A percentile compares a stretch with the other conserved stretches of the same genome.
Conservation (phyloP, 2,329 filamentous ascomycete genomes). For the Apiospora saccharicola region DNA sequence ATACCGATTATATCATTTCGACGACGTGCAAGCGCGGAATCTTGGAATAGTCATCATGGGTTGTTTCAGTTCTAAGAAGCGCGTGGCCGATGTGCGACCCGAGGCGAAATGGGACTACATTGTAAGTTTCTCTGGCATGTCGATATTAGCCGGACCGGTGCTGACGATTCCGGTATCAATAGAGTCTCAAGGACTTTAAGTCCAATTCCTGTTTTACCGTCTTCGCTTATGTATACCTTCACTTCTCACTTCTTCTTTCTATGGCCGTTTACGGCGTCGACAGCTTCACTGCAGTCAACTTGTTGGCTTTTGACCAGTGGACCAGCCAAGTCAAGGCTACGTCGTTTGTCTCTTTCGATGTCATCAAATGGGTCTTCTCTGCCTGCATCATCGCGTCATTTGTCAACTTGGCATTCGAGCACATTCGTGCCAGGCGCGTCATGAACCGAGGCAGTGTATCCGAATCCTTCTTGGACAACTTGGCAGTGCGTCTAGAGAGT, state of each 20-base stretch:
- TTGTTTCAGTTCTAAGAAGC: conserved; percentile 68
- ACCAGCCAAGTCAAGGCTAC: conserved; percentile 81
- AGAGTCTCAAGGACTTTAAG: conserved; percentile 78
- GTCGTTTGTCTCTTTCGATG: conserved; percentile 70
- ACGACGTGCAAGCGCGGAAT: conserved; percentile 26
- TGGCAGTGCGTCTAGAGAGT: conserved; percentile 86
- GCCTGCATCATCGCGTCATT: conserved; percentile 92
- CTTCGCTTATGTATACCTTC: conserved; percentile 86
- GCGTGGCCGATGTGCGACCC: conserved; percentile 68
- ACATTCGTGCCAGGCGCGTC: conserved; percentile 79
- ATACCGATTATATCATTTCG: conserved; percentile 8
- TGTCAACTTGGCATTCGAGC: conserved; percentile 81
- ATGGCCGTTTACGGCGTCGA: conserved; percentile 88
- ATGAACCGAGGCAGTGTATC: conserved; percentile 87
- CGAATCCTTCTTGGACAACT: conserved; percentile 87
- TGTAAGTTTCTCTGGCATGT: conserved; percentile 57
- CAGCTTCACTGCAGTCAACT: conserved; percentile 90
- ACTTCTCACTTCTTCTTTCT: conserved; percentile 79
- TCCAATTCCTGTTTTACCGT: conserved; percentile 78
- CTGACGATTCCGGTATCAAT: conserved; percentile 24
- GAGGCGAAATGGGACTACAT: conserved; percentile 98
- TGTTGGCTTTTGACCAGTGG: conserved; percentile 90
- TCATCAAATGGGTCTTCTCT: conserved; percentile 95
- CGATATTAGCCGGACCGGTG: conserved; percentile 17
- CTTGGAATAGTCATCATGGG: conserved; percentile 60